Evolutionary conservation across 192 early-diverging fungal species (phyloP).

Genomic region (Dissophora globulifera): DNA sequence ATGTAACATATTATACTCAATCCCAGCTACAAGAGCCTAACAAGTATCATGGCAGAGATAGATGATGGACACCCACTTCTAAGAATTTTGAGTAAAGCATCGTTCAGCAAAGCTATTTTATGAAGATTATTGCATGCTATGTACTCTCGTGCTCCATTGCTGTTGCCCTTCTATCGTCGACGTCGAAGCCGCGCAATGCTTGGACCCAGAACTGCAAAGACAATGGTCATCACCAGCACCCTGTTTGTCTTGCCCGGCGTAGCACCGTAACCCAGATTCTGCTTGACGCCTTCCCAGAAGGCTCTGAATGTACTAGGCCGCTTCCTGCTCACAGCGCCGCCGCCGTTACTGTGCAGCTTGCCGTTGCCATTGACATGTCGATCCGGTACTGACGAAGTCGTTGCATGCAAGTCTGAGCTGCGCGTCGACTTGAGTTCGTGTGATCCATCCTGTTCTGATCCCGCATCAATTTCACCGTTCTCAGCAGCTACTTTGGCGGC

Average conservation of each 20-base stretch:
- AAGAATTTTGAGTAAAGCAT: no score
- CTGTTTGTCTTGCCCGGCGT: slow-evolving; percentile 15
- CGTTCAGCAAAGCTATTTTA: no score
- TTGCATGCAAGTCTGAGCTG: neutral
- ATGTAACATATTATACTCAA: neutral
- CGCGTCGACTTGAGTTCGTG: slow-evolving; percentile 3
- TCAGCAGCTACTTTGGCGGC: neutral
- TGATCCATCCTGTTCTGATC: neutral
- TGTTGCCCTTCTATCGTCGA: slow-evolving; percentile 4
- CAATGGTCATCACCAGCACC: slow-evolving; percentile 16
- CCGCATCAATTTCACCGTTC: slow-evolving; percentile 12
- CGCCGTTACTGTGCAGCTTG: neutral
- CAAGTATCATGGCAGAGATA: no score
- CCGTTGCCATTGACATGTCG: neutral
- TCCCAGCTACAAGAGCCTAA: neutral
- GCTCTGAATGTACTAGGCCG: slow-evolving; percentile 14
- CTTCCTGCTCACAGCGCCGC: slow-evolving; percentile 7
- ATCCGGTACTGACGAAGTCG: neutral
- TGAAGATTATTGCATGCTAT: no score
- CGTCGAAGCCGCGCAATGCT: slow-evolving; percentile 20
- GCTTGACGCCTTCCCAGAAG: slow-evolving; percentile 39
- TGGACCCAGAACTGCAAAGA: slow-evolving; percentile 39
- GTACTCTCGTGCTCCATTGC: no score
- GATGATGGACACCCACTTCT: no score
- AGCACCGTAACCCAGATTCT: slow-evolving; percentile 21